Evolutionary conservation across 129 eudicot species (phyloP), one percentile per base, ranked within the genome.

Genomic region (Tagetes patula): DNA sequence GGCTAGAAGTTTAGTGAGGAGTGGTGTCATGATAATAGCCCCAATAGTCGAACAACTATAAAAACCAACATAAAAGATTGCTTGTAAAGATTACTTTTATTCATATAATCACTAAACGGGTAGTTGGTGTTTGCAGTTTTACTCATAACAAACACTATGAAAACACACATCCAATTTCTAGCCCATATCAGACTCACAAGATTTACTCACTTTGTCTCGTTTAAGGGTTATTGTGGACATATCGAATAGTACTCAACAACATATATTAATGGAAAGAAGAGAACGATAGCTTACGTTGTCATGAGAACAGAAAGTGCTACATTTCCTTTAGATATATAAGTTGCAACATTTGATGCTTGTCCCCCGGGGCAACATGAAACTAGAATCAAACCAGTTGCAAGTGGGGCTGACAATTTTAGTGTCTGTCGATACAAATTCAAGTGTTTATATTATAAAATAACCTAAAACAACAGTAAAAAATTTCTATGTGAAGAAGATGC

Each of bases 281-380:
- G 27, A 64, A 40, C 2, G 8, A 37, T 49, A 80, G 46, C 91
- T 90, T 88, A 94, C 99, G 99, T 94, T 75, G 99, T 94, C 99
- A 94, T 94, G 76, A 94, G 96, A 83, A 94, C 99, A 9, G 99
- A 94, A 48, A 94, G 99, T 33, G 99, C 99, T 43, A 94, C 99
- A 80, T 94, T 94, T 82, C 99, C 99, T 78, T 90, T 90, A 0
- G 99, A 90, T 43, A 94, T 94, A 64, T 94, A 94, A 32, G 99
- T 94, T 42, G 99, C 99, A 47, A 94, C 99, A 75, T 94, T 94
- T 69, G 99, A 94, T 63, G 99, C 99, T 74, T 94, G 99, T 75
- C 99, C 99, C 70, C 99, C 99, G 6, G 99, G 99, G 75, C 99
- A 94, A 84, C 99, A 94, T 38, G 99, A 94, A 34, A 94, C 99